Conservation (phyloP, 495 filamentous ascomycete species). For the Neurospora sp. region DNA sequence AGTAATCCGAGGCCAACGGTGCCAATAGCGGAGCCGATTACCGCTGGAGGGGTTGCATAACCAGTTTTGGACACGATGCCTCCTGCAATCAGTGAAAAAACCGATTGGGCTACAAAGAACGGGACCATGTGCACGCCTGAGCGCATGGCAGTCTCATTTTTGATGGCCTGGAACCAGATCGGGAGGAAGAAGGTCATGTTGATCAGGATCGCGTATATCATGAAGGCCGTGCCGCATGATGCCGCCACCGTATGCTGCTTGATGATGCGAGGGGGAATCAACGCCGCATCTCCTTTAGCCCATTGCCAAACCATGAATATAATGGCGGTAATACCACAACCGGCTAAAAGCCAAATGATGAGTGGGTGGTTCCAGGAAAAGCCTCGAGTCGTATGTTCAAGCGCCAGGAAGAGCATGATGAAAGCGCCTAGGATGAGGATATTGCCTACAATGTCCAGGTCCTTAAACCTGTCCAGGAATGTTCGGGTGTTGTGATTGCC, state of each 20-base stretch:
- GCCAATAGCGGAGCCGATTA: conserved; percentile 42
- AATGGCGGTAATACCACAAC: conserved; percentile 28
- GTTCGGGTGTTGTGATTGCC: conserved; percentile 13
- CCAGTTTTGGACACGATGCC: conserved; percentile 13
- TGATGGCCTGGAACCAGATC: conserved; percentile 66
- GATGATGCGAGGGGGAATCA: conserved; percentile 21
- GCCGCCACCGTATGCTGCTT: conserved; percentile 54
- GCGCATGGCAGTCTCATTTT: conserved; percentile 48
- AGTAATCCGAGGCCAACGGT: conserved; percentile 53
- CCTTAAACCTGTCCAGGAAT: conserved; percentile 21
- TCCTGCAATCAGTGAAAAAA: conserved; percentile 45
- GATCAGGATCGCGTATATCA: conserved; percentile 26
- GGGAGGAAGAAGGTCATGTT: conserved; percentile 48
- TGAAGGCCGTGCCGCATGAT: conserved; percentile 31
- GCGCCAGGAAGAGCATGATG: conserved; percentile 36
- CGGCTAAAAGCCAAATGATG: conserved; percentile 24
- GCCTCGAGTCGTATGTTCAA: conserved; percentile 37
- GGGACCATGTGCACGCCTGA: conserved; percentile 64
- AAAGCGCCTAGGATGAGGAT: conserved; percentile 34
- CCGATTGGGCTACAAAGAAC: conserved; percentile 48
- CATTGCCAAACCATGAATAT: conserved; percentile 10
- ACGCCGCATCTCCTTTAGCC: conserved; percentile 21
- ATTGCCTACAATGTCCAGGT: conserved; percentile 37
- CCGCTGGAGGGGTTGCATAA: conserved; percentile 42
- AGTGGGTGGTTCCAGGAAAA: conserved; percentile 31